phyloP scores from a whole-genome alignment of 2,329 filamentous ascomycete genomes.

The Cercospora sp. region DNA sequence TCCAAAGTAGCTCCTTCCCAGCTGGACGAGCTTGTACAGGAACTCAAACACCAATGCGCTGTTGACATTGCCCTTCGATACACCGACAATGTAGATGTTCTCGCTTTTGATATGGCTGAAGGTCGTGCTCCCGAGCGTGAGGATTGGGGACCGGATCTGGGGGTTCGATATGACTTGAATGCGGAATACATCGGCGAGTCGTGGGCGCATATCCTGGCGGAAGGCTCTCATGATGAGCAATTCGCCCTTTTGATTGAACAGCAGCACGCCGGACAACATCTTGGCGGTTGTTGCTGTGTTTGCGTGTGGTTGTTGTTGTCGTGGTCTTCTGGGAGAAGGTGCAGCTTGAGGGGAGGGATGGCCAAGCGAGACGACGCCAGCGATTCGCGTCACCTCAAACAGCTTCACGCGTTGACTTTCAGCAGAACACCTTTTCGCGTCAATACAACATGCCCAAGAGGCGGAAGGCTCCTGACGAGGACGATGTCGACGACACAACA shows the following conservation, averaged over 20 bases:
- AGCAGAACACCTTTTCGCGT: not conserved
- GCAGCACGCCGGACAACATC: conserved; percentile 95
- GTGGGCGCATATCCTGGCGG: conserved; percentile 95
- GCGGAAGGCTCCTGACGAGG: conserved; percentile 27
- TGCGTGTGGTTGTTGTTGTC: conserved; percentile 3
- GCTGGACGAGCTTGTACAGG: conserved; percentile 82
- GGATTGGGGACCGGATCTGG: conserved; percentile 93
- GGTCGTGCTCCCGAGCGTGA: conserved; percentile 95
- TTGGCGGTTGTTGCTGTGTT: conserved; percentile 40
- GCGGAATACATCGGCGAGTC: conserved; percentile 97
- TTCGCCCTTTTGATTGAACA: conserved; percentile 99
- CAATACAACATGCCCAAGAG: conserved; percentile 31
- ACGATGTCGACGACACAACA: conserved; percentile 24
- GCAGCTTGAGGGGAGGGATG: conserved; percentile 8
- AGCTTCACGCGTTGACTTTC: conserved; percentile 12
- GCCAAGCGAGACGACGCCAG: not conserved
- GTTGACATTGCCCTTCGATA: conserved; percentile 99
- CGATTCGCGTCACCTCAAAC: conserved; percentile 16
- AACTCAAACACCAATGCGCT: conserved; percentile 98
- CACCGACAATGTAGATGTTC: conserved; percentile 96
- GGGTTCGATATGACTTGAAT: conserved; percentile 98
- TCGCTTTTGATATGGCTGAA: conserved; percentile 99
- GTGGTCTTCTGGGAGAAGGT: conserved; percentile 3
- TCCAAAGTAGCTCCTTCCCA: conserved; percentile 95
- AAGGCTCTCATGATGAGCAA: conserved; percentile 99